Conservation (phyloP, 2,329 filamentous ascomycete genomes). For the Colletotrichum sp. region DNA sequence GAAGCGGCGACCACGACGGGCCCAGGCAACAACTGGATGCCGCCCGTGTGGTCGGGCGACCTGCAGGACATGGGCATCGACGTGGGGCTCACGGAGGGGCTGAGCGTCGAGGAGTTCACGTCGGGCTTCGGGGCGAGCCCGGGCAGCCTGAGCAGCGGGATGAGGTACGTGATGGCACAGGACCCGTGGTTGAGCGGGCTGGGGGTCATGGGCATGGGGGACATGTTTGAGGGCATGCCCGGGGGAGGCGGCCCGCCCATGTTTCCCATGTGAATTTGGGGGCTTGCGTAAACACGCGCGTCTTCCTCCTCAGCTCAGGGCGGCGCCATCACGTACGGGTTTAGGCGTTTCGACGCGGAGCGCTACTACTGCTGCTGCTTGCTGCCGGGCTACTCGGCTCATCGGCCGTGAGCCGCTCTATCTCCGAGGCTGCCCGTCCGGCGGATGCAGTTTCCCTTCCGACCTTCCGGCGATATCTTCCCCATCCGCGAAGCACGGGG, state of each 20-base stretch:
- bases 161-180: constrained; percentile 37
- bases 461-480: background rate
- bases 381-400: background rate
- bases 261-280: constrained; percentile 34
- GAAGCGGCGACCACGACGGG: background rate
- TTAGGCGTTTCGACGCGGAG: background rate
- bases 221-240: constrained; percentile 39
- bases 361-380: background rate
- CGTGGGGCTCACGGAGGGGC: constrained; percentile 8
- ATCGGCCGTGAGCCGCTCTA: background rate
- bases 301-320: background rate
- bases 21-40: background rate
- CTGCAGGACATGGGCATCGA: constrained; percentile 18
- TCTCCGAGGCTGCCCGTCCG: background rate
- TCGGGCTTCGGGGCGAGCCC: constrained; percentile 18
- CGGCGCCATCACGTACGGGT: background rate
- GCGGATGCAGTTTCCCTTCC: background rate
- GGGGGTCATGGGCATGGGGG: constrained; percentile 22
- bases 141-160: constrained; percentile 25
- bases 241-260: constrained; percentile 29
- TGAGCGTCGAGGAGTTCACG: constrained; percentile 20
- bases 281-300: background rate
- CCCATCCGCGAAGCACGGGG: background rate
- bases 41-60: background rate
- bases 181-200: constrained; percentile 46